phyloP scores from a whole-genome alignment of 1,284 basidiomycete genomes.

The Melampsora americana region DNA sequence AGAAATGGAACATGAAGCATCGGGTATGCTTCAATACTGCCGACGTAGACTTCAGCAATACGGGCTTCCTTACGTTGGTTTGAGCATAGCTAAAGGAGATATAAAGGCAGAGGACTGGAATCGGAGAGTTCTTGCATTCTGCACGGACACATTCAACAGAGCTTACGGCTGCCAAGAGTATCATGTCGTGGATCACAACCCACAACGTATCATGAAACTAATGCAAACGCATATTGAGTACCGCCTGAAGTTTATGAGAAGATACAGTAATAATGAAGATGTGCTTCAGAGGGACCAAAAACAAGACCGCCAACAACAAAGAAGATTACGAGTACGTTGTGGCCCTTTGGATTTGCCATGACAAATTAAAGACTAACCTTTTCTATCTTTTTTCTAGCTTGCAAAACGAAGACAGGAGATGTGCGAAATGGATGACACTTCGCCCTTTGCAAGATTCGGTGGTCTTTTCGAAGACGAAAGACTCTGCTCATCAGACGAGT shows the following conservation, averaged over 20 bases:
- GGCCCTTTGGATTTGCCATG: too few relatives aligned
- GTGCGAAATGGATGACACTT: too few relatives aligned
- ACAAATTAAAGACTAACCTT: too few relatives aligned
- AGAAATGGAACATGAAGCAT: not conserved
- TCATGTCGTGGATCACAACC: not conserved
- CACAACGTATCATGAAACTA: not conserved
- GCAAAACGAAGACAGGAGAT: not conserved
- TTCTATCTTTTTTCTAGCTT: not conserved
- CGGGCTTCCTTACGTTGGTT: constrained; percentile 16
- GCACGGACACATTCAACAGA: constrained; percentile 12
- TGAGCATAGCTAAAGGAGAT: not conserved
- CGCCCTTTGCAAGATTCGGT: not conserved
- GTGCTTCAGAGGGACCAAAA: too few relatives aligned
- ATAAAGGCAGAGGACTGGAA: constrained; percentile 18
- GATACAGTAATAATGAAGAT: too few relatives aligned
- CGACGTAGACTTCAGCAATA: constrained; percentile 2
- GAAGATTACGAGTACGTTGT: too few relatives aligned
- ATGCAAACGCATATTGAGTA: not conserved
- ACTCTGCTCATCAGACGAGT: not conserved
- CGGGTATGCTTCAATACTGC: not conserved
- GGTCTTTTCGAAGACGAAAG: not conserved
- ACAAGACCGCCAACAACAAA: not conserved
- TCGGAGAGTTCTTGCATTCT: constrained; percentile 5
- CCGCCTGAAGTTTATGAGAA: not conserved
- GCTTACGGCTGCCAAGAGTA: not conserved